Percentiles rank a stretch among this genome's conserved stretches.
These are phyloP conservation scores for Collariella sp. DNA, from an alignment of 495 filamentous ascomycete genomes.

Conservation along the genomic window DNA sequence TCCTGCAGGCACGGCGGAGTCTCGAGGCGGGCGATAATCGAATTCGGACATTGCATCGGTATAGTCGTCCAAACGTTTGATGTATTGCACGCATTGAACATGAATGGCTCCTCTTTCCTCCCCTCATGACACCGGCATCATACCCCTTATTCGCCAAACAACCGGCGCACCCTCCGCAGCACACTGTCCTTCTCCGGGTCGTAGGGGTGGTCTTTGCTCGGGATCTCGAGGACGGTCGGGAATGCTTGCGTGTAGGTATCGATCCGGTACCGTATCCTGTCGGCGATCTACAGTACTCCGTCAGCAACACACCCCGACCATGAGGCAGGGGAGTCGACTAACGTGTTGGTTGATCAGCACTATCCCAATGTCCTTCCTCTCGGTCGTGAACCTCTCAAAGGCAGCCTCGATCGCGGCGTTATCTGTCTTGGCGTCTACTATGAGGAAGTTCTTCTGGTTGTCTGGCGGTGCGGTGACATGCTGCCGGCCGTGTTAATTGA, in stretches of 20 bases:
- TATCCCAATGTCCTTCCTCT: slow-evolving; percentile 93
- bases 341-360: slow-evolving; percentile 98
- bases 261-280: slow-evolving; percentile 77
- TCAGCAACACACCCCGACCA: neutral
- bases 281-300: slow-evolving; percentile 60
- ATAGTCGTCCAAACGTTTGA: neutral
- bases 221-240: slow-evolving; percentile 81
- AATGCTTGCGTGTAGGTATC: slow-evolving; percentile 69
- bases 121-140: neutral
- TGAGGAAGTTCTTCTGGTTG: slow-evolving; percentile 91
- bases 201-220: slow-evolving; percentile 98
- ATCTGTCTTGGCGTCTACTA: slow-evolving; percentile 90
- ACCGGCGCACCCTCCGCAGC: slow-evolving; percentile 73
- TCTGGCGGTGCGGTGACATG: slow-evolving; percentile 53
- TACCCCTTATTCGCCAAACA: slow-evolving; percentile 77
- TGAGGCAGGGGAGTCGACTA: slow-evolving; percentile 25
- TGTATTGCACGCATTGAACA: neutral
- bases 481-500: slow-evolving; percentile 17
- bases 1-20: slow-evolving; percentile 11
- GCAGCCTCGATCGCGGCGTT: slow-evolving; percentile 79
- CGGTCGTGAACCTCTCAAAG: slow-evolving; percentile 78
- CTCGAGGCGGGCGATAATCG: slow-evolving; percentile 10
- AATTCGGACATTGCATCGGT: slow-evolving; percentile 9
- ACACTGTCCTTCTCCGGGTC: slow-evolving; percentile 99
- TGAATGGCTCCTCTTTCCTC: neutral